Evolutionary conservation across 1,284 basidiomycete genomes (phyloP), one percentile per base, ranked within the genome.

Genomic region (Omphalotus olearius): DNA sequence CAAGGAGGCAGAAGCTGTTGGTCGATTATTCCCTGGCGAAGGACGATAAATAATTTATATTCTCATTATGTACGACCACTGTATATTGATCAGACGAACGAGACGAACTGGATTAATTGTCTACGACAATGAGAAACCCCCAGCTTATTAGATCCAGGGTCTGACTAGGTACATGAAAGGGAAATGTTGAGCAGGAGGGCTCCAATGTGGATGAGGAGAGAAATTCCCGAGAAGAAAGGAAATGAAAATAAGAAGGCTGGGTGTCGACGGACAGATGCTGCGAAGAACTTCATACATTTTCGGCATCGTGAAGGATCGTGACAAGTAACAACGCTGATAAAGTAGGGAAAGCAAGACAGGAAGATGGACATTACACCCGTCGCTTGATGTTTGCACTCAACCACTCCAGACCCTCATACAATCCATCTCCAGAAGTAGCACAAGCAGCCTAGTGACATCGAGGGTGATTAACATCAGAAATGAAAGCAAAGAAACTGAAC

Each of bases 401-500:
- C 93, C 93, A 96, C 75, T 97, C 93, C 61, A 97, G 80, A 74
- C 96, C 96, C 77, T 99, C 97, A 73, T 99, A 99, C 57, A 99
- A 82, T 78, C 96, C 96, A 70, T 99, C 97, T 66, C 97, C 97
- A 65, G 91, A 95, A 50, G 97, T 99, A 55, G 97, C 97, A 70
- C 97, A 99, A 45, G 97, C 96, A 61, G 97, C 93, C 89, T 91
- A 57, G 10, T 57, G 38, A 46, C 44, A 46, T 45, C 33, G 37
- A 52, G 44, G 49, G 51, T 59, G 57, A 45, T 51, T 51, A 47
- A 50, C 41, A 55, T 20, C 45, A 52, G 13, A 39, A 50, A 64
- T 23, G 50, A 59, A 41, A 53, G 42, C 57, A 54, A 42, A 42
- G 45, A 30, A 28, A 30, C 42, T 47, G 48, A 38, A 68, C 82